These are phyloP conservation scores for Lactarius akahatsu DNA, from an alignment of 768 basidiomycete species.

Conservation along the genomic window DNA sequence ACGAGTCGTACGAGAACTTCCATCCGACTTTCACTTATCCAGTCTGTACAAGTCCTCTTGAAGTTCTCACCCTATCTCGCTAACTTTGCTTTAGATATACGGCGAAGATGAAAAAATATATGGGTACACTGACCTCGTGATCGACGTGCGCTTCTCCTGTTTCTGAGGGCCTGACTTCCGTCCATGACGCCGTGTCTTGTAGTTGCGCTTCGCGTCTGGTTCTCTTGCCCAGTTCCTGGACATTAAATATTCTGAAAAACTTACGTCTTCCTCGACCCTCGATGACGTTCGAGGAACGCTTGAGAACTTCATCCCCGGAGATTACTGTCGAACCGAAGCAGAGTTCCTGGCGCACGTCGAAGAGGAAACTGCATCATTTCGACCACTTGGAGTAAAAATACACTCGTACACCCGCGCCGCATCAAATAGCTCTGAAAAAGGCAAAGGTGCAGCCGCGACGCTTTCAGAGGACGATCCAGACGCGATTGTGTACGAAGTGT, in stretches of 20 bases:
- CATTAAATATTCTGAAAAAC: constrained; percentile 63
- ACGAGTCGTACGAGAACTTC: constrained; percentile 66
- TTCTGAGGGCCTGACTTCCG: neutral
- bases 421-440: constrained; percentile 47
- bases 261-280: constrained; percentile 64
- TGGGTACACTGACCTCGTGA: constrained; percentile 80
- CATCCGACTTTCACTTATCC: constrained; percentile 94
- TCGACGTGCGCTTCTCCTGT: constrained; percentile 60
- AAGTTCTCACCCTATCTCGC: neutral
- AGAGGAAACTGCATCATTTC: constrained; percentile 74
- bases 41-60: constrained; percentile 42
- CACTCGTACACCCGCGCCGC: constrained; percentile 70
- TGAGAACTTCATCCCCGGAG: constrained; percentile 76
- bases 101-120: constrained; percentile 97
- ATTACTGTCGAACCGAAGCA: constrained; percentile 65
- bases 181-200: constrained; percentile 10
- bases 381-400: constrained; percentile 72
- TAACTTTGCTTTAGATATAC: constrained; percentile 60
- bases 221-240: constrained; percentile 76
- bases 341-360: constrained; percentile 71
- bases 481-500: constrained; percentile 81
- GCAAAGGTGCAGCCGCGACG: constrained; percentile 49
- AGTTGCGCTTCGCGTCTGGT: constrained; percentile 88
- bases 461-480: constrained; percentile 55
- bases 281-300: constrained; percentile 86